A percentile compares a stretch with the other conserved stretches of the same genome.
Conservation (phyloP, 2,329 filamentous ascomycete genomes). For the Cytospora leucostoma region DNA sequence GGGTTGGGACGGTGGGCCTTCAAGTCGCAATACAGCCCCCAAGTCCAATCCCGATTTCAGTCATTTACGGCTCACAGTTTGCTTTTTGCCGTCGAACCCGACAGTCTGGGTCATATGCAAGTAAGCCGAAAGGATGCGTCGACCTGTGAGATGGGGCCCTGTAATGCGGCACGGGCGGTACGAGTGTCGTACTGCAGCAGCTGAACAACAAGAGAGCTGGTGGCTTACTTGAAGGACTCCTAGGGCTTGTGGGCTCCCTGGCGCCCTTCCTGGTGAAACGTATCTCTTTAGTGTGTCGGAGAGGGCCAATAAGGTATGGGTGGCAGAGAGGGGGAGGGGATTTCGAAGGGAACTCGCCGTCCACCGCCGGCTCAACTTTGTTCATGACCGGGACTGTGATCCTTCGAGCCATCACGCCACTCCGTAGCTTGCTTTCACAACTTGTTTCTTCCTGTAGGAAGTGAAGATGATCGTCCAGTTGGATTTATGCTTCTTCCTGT, state of each 20-base stretch:
- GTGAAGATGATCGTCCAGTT: too few relatives aligned
- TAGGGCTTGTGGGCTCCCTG: neutral
- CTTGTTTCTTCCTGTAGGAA: neutral
- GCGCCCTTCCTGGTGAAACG: neutral
- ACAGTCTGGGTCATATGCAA: conserved; percentile 22
- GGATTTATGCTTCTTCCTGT: too few relatives aligned
- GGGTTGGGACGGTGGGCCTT: conserved; percentile 3
- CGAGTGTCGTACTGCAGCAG: conserved; percentile 11
- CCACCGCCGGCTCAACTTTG: neutral
- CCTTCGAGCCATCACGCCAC: neutral
- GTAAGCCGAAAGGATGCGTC: conserved; percentile 18
- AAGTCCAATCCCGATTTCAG: neutral
- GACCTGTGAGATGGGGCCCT: conserved; percentile 8
- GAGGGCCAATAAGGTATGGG: neutral
- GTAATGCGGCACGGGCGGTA: neutral
- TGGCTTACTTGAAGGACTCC: neutral
- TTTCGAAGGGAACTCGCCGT: neutral
- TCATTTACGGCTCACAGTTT: neutral
- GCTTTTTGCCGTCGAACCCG: conserved; percentile 7
- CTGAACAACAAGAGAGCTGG: conserved; percentile 9
- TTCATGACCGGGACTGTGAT: neutral
- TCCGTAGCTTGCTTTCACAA: neutral
- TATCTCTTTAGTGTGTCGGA: neutral
- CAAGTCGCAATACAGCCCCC: neutral
- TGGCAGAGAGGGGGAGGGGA: neutral